These are phyloP conservation scores for Gloeopeniophorella convolvens DNA, from an alignment of 768 basidiomycete genomes.

Conservation along the genomic window DNA sequence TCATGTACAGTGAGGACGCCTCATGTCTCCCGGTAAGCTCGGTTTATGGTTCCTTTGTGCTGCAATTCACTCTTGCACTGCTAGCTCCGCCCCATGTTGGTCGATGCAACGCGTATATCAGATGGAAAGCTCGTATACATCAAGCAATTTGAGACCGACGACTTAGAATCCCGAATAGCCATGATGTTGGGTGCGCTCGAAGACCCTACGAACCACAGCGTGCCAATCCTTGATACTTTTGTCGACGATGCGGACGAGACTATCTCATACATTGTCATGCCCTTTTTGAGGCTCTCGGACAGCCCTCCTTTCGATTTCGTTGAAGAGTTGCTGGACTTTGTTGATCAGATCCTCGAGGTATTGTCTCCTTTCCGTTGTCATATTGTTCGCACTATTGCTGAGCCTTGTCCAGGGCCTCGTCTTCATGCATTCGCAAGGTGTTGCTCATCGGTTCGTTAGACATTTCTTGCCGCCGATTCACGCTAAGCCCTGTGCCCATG, in stretches of 20 bases:
- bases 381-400: neutral
- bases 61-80: neutral
- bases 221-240: conserved; percentile 15
- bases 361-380: neutral
- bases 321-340: conserved; percentile 14
- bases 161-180: conserved; percentile 19
- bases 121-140: conserved; percentile 27
- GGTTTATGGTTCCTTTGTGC: neutral
- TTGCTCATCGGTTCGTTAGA: conserved; percentile 12
- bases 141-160: conserved; percentile 22
- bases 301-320: neutral
- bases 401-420: conserved; percentile 8
- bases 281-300: conserved; percentile 1
- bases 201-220: conserved; percentile 12
- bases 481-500: no score
- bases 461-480: neutral
- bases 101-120: conserved; percentile 29
- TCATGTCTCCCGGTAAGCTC: neutral
- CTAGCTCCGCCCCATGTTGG: conserved; percentile 1
- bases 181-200: neutral
- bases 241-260: neutral
- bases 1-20: neutral
- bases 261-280: conserved; percentile 18
- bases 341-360: conserved; percentile 14
- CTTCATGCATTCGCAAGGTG: conserved; percentile 15